These are phyloP conservation scores for Auricularia sp. DNA, from an alignment of 768 basidiomycete species.

Conservation along the genomic window DNA sequence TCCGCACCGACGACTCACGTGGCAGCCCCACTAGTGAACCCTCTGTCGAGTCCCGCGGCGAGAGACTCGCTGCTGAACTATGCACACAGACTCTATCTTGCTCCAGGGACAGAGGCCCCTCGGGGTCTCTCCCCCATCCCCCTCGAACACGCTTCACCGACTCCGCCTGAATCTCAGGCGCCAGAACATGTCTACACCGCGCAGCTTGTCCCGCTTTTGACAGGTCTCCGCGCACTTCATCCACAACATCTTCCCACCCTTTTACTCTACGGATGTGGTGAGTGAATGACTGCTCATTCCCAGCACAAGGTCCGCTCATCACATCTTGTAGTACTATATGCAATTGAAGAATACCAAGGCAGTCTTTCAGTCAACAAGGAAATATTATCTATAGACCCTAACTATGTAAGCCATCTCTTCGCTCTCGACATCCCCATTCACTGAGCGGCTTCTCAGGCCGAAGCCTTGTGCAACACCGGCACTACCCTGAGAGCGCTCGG, in stretches of 20 bases:
- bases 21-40: background rate
- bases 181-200: constrained; percentile 14
- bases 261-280: constrained; percentile 26
- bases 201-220: constrained; percentile 25
- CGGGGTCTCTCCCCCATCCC: constrained; percentile 9
- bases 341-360: constrained; percentile 21
- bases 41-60: constrained; percentile 16
- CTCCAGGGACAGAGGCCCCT: constrained; percentile 7
- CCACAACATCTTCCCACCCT: constrained; percentile 24
- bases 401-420: constrained; percentile 12
- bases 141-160: constrained; percentile 1
- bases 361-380: constrained; percentile 22
- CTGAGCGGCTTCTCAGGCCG: constrained; percentile 17
- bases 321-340: constrained; percentile 14
- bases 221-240: constrained; percentile 21
- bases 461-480: constrained; percentile 34
- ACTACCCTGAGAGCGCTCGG: constrained; percentile 26
- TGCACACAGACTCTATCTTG: constrained; percentile 23
- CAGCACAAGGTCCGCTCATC: too few species aligned
- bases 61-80: constrained; percentile 25
- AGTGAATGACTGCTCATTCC: background rate
- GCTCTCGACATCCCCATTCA: background rate
- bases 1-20: background rate
- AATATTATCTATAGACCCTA: constrained; percentile 22
- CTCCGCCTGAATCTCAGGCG: constrained; percentile 1